Conservation (phyloP, 768 basidiomycete species). For the Lentinula lateritia region DNA sequence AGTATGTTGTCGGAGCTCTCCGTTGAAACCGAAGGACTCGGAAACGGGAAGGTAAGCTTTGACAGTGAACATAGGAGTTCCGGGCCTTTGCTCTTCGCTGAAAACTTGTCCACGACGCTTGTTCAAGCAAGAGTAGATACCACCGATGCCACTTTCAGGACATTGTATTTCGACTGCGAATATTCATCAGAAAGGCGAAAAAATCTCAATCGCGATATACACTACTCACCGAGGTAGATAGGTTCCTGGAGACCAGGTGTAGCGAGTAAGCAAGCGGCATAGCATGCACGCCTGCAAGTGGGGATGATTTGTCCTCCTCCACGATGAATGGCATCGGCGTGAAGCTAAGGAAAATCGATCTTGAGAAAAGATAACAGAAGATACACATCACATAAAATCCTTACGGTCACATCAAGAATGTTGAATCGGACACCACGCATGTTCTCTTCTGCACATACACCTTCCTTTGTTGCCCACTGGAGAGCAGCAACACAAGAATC, state of each 20-base stretch:
- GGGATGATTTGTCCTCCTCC: slow-evolving; percentile 99
- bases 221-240: slow-evolving; percentile 74
- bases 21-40: slow-evolving; percentile 98
- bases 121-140: slow-evolving; percentile 92
- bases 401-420: slow-evolving; percentile 89
- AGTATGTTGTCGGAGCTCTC: slow-evolving; percentile 87
- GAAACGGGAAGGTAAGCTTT: slow-evolving; percentile 92
- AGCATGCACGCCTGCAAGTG: slow-evolving; percentile 91
- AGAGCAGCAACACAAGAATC: slow-evolving; percentile 98
- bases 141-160: slow-evolving; percentile 95
- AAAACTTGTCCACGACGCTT: slow-evolving; percentile 98
- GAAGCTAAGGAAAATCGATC: slow-evolving; percentile 49
- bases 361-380: background rate
- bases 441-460: slow-evolving; percentile 93
- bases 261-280: slow-evolving; percentile 92
- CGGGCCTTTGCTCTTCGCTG: slow-evolving; percentile 92
- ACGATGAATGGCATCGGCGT: slow-evolving; percentile 98
- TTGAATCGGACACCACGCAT: slow-evolving; percentile 99
- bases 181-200: background rate
- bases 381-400: slow-evolving; percentile 13
- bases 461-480: slow-evolving; percentile 99
- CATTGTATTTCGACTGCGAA: slow-evolving; percentile 90
- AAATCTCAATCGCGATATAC: background rate
- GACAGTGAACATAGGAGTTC: slow-evolving; percentile 99
- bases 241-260: slow-evolving; percentile 93